phyloP scores from a whole-genome alignment of 192 early-diverging fungal species.

The Chytriomyces sp. region DNA sequence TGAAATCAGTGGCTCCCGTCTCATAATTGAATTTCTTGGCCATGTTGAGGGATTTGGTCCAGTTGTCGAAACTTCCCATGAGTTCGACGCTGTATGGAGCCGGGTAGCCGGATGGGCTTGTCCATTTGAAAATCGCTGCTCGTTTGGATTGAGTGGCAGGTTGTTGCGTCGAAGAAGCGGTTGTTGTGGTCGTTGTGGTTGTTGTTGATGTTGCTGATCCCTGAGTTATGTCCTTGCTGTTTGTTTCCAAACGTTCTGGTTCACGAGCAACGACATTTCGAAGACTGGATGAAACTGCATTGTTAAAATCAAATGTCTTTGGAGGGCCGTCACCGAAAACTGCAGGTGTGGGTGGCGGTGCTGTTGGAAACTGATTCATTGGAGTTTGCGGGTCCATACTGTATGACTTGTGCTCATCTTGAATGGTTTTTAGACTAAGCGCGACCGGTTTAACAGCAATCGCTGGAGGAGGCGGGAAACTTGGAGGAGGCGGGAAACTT shows the following conservation, averaged over 20 bases:
- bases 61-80: not conserved
- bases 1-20: not conserved
- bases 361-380: not conserved
- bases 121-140: not conserved
- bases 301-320: not conserved
- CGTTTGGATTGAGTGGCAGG: not conserved
- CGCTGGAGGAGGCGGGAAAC: too few relatives aligned
- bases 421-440: too few relatives aligned
- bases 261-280: not conserved
- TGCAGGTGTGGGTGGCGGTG: not conserved
- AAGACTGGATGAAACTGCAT: not conserved
- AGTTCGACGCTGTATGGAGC: not conserved
- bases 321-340: not conserved
- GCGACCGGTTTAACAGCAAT: too few relatives aligned
- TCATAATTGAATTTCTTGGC: not conserved
- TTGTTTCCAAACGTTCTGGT: not conserved
- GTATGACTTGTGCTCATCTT: too few relatives aligned
- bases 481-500: too few relatives aligned
- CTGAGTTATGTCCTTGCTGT: not conserved
- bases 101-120: not conserved
- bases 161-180: not conserved
- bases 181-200: not conserved
- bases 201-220: not conserved
- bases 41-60: not conserved
- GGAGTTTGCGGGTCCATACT: too few relatives aligned